Evolutionary conservation across 2,329 filamentous ascomycete genomes (phyloP).

Genomic region (Elsinoe perseae): DNA sequence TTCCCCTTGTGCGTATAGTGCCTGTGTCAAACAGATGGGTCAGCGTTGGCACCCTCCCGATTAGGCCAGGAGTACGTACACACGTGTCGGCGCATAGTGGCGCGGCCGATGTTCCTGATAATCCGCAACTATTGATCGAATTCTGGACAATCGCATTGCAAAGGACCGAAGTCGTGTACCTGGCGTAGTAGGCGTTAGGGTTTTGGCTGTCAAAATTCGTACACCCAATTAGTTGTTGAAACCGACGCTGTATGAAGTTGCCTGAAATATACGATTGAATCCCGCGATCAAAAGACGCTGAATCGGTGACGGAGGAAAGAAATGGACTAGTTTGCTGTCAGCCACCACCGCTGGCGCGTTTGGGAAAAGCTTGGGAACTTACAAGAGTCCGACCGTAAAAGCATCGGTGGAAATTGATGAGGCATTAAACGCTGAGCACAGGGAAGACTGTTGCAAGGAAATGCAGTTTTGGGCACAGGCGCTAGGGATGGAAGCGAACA

Average conservation of each 20-base stretch:
- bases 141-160: constrained; percentile 94
- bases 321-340: constrained; percentile 58
- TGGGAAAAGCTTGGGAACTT: constrained; percentile 29
- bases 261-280: constrained; percentile 65
- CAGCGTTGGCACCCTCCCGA: constrained; percentile 14
- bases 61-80: constrained; percentile 43
- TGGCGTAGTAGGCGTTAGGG: constrained; percentile 75
- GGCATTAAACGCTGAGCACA: constrained; percentile 63
- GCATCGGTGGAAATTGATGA: constrained; percentile 63
- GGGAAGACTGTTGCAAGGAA: constrained; percentile 60
- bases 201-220: constrained; percentile 67
- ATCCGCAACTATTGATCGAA: constrained; percentile 61
- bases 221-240: constrained; percentile 73
- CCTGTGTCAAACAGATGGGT: constrained; percentile 40
- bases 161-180: constrained; percentile 84
- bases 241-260: constrained; percentile 70
- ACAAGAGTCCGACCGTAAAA: constrained; percentile 56
- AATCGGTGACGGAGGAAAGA: constrained; percentile 69
- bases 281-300: constrained; percentile 66
- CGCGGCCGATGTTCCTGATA: constrained; percentile 55
- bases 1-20: constrained; percentile 80
- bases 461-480: constrained; percentile 49
- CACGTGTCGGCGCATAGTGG: constrained; percentile 88
- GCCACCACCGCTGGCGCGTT: constrained; percentile 19
- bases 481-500: constrained; percentile 17